Percentiles rank a stretch among this genome's conserved stretches.
These are phyloP conservation scores for Solanum megistacrolobum DNA, from an alignment of 257 asterid species.

Conservation along the genomic window DNA sequence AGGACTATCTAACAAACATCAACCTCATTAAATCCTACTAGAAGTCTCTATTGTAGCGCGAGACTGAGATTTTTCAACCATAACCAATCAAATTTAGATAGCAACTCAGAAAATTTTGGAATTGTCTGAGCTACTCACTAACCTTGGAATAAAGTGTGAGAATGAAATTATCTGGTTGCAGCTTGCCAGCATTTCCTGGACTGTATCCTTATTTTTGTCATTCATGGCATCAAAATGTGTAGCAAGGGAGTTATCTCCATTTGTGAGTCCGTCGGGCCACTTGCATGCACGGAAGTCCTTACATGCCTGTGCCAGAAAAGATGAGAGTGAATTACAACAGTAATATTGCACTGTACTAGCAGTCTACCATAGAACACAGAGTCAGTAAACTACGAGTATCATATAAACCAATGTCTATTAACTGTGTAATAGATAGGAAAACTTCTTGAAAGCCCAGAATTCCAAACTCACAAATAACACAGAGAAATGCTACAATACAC, in stretches of 20 bases:
- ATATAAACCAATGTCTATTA: not conserved
- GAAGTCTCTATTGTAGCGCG: not conserved
- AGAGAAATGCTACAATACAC: not conserved
- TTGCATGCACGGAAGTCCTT: constrained; percentile 83
- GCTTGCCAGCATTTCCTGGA: constrained; percentile 45
- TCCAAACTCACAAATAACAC: not conserved
- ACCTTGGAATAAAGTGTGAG: constrained; percentile 91
- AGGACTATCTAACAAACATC: not conserved
- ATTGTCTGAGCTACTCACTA: constrained; percentile 6
- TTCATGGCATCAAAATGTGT: constrained; percentile 66
- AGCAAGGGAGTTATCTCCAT: constrained; percentile 61
- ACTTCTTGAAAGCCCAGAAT: not conserved
- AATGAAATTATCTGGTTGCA: constrained; percentile 59
- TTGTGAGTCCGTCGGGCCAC: constrained; percentile 60
- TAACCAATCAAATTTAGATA: not conserved
- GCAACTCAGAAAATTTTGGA: not conserved
- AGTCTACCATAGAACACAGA: not conserved
- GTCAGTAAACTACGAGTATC: not conserved
- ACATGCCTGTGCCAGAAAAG: constrained; percentile 50
- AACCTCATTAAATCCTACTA: not conserved
- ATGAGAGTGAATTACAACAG: not conserved
- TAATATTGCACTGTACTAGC: not conserved
- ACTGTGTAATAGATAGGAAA: not conserved
- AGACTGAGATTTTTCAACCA: not conserved
- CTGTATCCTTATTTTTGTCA: constrained; percentile 31